phyloP scores from a whole-genome alignment of 495 filamentous ascomycete species.

The Penicillium psychrofluorescens region DNA sequence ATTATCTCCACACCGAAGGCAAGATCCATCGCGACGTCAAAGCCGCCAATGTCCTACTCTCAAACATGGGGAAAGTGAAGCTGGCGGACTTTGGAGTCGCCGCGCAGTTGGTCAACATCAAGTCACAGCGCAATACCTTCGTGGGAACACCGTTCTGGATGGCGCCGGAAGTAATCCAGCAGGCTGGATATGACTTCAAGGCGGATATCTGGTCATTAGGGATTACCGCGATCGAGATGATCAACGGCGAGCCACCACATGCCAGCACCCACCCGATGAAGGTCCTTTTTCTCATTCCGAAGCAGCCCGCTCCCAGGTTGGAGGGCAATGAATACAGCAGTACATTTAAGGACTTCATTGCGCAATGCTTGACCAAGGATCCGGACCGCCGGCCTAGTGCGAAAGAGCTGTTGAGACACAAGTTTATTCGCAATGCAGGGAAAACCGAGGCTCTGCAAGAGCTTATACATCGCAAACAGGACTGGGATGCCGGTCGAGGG shows the following conservation, averaged over 20 bases:
- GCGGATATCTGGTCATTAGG: constrained; percentile 97
- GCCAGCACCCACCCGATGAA: constrained; percentile 96
- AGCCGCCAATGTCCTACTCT: constrained; percentile 86
- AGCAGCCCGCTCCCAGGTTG: constrained; percentile 75
- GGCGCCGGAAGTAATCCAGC: constrained; percentile 97
- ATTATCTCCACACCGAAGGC: constrained; percentile 89
- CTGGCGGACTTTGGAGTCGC: constrained; percentile 97
- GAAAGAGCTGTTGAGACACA: constrained; percentile 82
- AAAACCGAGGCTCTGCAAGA: constrained; percentile 81
- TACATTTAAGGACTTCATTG: constrained; percentile 90
- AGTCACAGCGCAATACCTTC: constrained; percentile 95
- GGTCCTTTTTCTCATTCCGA: constrained; percentile 94
- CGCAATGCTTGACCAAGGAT: constrained; percentile 84
- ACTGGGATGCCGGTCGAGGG: constrained; percentile 62
- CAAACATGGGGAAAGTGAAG: constrained; percentile 86
- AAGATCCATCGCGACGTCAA: constrained; percentile 98
- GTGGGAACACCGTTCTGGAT: constrained; percentile 99
- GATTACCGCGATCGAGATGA: constrained; percentile 92
- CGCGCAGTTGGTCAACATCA: constrained; percentile 93
- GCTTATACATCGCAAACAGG: constrained; percentile 75
- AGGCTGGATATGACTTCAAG: constrained; percentile 93
- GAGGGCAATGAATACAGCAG: constrained; percentile 79
- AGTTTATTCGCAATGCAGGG: constrained; percentile 79
- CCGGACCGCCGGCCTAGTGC: constrained; percentile 77
- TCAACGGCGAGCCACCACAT: constrained; percentile 87